Conservation (phyloP, 2,329 filamentous ascomycete genomes). For the Dactylella cylindrospora region DNA sequence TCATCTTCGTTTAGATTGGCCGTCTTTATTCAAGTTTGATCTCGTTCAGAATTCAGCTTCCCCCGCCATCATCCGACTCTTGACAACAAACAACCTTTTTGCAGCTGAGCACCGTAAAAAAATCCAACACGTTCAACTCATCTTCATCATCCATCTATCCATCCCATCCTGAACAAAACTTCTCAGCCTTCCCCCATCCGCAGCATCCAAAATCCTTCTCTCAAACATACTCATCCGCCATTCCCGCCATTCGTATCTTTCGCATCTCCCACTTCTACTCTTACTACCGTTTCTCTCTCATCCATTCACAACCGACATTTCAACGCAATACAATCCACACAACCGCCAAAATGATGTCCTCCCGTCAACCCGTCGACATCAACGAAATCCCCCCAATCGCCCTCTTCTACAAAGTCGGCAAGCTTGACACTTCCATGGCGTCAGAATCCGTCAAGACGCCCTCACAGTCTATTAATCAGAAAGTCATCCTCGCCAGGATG, state of each 20-base stretch:
- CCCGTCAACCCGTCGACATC: constrained; percentile 4
- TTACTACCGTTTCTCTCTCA: background rate
- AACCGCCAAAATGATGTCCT: constrained; percentile 1
- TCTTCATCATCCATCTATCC: too few species aligned
- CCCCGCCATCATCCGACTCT: too few species aligned
- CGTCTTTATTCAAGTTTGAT: too few species aligned
- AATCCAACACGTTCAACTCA: too few species aligned
- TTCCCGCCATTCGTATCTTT: background rate
- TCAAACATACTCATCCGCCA: constrained; percentile 20
- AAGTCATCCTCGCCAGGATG: constrained; percentile 7
- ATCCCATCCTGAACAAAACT: too few species aligned
- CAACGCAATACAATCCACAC: too few species aligned
- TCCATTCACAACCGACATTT: too few species aligned
- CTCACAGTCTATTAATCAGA: constrained; percentile 16
- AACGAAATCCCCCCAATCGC: constrained; percentile 11
- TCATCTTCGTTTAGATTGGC: too few species aligned
- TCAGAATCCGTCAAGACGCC: constrained; percentile 4
- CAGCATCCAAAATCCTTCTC: constrained; percentile 14
- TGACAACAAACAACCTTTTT: too few species aligned
- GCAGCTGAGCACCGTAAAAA: too few species aligned
- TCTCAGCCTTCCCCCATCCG: background rate
- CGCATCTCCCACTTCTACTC: background rate
- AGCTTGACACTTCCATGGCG: constrained; percentile 30
- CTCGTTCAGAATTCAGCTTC: too few species aligned
- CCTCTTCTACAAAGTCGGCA: constrained; percentile 11